Evolutionary conservation across 345 rosid genomes (phyloP).

Genomic region (Murraya paniculata): DNA sequence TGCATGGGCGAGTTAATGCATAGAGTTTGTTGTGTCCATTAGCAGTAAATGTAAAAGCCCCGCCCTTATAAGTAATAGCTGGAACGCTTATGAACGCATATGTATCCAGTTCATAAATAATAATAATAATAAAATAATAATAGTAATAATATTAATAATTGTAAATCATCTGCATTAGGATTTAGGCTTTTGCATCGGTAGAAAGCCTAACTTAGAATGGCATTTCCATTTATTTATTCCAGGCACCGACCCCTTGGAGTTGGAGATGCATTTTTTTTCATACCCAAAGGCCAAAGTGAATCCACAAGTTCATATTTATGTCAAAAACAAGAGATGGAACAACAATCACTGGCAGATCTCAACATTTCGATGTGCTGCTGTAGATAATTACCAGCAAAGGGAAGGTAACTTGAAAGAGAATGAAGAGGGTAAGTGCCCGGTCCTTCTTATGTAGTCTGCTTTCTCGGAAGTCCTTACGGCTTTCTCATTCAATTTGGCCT

Average conservation of each 20-base stretch:
- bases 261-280: not conserved
- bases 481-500: slow-evolving; percentile 73
- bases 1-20: not conserved
- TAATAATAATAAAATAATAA: too few relatives aligned
- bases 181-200: not conserved
- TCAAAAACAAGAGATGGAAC: not conserved
- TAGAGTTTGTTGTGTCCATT: too few relatives aligned
- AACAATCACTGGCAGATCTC: not conserved
- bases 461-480: slow-evolving; percentile 69
- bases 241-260: not conserved
- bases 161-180: not conserved
- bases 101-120: too few relatives aligned
- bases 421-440: slow-evolving; percentile 75
- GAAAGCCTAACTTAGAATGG: not conserved
- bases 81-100: not conserved
- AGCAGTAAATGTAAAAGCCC: too few relatives aligned
- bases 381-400: slow-evolving; percentile 59
- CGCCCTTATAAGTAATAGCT: not conserved
- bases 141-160: too few relatives aligned
- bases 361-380: slow-evolving; percentile 7
- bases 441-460: slow-evolving; percentile 83
- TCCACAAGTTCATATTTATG: slow-evolving; percentile 7
- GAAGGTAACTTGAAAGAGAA: slow-evolving; percentile 73
- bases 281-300: not conserved
- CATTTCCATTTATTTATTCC: not conserved